Conservation (phyloP, 352 stramenopile genomes). For the Phytophthora chlamydospora region DNA sequence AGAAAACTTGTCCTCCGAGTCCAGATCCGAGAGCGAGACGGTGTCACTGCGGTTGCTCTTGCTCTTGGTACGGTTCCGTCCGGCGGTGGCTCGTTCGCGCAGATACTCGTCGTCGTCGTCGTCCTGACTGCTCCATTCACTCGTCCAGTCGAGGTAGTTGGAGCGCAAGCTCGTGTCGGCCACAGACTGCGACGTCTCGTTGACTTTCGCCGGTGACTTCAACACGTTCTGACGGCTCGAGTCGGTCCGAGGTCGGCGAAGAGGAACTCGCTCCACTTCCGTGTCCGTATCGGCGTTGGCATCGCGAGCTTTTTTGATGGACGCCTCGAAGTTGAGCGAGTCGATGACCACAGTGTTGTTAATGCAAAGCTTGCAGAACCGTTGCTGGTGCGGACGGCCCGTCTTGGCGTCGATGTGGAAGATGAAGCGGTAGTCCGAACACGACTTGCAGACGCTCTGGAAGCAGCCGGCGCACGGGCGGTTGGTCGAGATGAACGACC, state of each 20-base stretch:
- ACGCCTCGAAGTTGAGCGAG: slow-evolving; percentile 39
- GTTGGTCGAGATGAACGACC: slow-evolving; percentile 46
- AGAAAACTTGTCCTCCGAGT: slow-evolving; percentile 43
- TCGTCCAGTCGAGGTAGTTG: slow-evolving; percentile 44
- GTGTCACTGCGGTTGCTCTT: slow-evolving; percentile 27
- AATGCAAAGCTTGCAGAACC: slow-evolving; percentile 58
- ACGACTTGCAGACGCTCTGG: slow-evolving; percentile 55
- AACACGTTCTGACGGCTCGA: slow-evolving; percentile 27
- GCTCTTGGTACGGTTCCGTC: slow-evolving; percentile 17
- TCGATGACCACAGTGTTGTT: slow-evolving; percentile 43
- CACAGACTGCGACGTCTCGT: slow-evolving; percentile 27
- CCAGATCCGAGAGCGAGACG: slow-evolving; percentile 39
- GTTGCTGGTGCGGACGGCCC: slow-evolving; percentile 40
- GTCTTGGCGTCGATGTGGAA: slow-evolving; percentile 52
- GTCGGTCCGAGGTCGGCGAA: slow-evolving; percentile 14
- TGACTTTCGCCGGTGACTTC: slow-evolving; percentile 22
- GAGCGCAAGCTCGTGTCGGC: slow-evolving; percentile 36
- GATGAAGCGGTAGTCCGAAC: slow-evolving; percentile 51
- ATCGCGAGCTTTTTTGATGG: slow-evolving; percentile 25
- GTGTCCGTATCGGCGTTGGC: slow-evolving; percentile 29
- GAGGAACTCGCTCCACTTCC: slow-evolving; percentile 23
- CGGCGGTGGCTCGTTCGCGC: slow-evolving; percentile 19
- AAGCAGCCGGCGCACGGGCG: slow-evolving; percentile 49
- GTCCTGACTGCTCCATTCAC: slow-evolving; percentile 47
- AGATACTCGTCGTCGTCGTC: slow-evolving; percentile 46